Evolutionary conservation across 129 eudicot species (phyloP).

Genomic region (Helichrysum umbraculigerum): DNA sequence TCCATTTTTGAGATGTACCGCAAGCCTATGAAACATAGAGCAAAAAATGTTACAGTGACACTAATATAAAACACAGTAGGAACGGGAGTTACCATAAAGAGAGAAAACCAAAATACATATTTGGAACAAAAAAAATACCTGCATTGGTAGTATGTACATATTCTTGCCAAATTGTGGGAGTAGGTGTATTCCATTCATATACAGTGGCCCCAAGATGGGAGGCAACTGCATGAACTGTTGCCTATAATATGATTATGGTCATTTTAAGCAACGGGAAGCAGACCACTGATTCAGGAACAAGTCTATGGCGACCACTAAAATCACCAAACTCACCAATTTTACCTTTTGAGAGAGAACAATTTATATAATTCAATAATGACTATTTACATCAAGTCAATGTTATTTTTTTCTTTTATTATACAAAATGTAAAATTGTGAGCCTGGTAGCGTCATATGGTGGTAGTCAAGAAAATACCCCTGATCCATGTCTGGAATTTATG

Average conservation of each 20-base stretch:
- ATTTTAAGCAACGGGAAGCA: slow-evolving; percentile 24
- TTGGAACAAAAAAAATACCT: slow-evolving; percentile 44
- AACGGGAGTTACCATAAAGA: not conserved
- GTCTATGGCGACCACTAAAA: slow-evolving; percentile 9
- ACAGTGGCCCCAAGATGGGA: slow-evolving; percentile 71
- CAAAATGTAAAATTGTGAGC: slow-evolving; percentile 3
- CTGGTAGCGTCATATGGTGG: not conserved
- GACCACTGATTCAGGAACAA: not conserved
- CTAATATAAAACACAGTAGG: slow-evolving; percentile 8
- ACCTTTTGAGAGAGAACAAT: not conserved
- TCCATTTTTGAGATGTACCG: slow-evolving; percentile 84
- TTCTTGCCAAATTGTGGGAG: slow-evolving; percentile 97
- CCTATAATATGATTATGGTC: slow-evolving; percentile 47
- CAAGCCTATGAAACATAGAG: slow-evolving; percentile 49
- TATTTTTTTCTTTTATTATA: not conserved
- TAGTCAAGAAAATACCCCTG: slow-evolving; percentile 1
- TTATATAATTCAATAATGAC: slow-evolving; percentile 1
- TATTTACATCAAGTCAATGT: slow-evolving; percentile 6
- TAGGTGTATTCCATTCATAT: slow-evolving; percentile 93
- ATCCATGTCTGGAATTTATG: not conserved
- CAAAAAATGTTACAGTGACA: slow-evolving; percentile 4
- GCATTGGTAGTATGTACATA: slow-evolving; percentile 69
- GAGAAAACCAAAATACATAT: not conserved
- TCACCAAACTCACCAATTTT: not conserved
- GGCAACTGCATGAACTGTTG: slow-evolving; percentile 79